Evolutionary conservation across 192 early-diverging fungal genomes (phyloP), one percentile per base, ranked within the genome.

Genomic region (Coemansia sp.): DNA sequence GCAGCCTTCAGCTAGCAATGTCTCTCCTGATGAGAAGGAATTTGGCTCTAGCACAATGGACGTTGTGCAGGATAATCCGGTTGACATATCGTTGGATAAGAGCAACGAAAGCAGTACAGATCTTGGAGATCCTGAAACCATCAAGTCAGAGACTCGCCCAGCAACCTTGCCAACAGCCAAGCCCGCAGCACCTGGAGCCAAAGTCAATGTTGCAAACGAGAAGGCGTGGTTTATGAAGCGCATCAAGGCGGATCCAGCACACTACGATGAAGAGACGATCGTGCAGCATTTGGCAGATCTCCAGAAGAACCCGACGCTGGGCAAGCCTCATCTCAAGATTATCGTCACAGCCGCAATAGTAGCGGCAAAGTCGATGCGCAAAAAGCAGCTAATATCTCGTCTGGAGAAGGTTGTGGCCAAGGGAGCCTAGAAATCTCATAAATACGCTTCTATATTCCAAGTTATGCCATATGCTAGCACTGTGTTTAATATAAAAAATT

Each of bases 201-300:
- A 64, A 18, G 66, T 82, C 26, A 78, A 69, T 43, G 75, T 78
- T 21, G 62, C 80, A 45, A 71, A 74, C 37, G 75, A 77, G 45
- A 73, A 73, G 16, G 66, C 66, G 5, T 77, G 74, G 75, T 74
- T 82, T 63, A 53, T 78, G 55, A 74, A 73, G 55, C 75, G 55
- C 34, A 78, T 82, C 66, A 82, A 82, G 49, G 80, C 80, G 1
- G 80, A 82, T 49, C 74, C 71, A 26, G 74, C 72, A 23, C 74
- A 71, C 68, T 82, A 82, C 53, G 75, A 82, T 62, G 80, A 82
- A 43, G 68, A 68, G 7, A 68, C 52, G 7, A 61, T 82, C 15
- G 30, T 77, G 37, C 57, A 67, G 58, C 80, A 64, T 18, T 21
- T 82, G n/a, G 49, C 40, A 6, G 71, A 82, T 62, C 70, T 82